Base-by-base conservation (phyloP, 73 alveolate genomes). In the Paramecium pentaurelia region DNA sequence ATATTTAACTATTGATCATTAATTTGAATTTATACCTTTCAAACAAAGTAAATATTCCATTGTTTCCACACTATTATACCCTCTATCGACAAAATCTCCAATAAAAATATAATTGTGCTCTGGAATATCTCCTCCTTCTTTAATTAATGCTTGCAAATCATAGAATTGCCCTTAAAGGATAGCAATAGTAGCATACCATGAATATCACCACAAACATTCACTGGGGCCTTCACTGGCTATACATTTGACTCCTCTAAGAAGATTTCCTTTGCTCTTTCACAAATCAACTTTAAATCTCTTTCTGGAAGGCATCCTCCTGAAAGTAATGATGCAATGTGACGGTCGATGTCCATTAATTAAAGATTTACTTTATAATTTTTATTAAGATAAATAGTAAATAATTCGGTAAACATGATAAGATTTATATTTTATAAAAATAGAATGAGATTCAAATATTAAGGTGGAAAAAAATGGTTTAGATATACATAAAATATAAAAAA, bases 191-290 rank as follows among this genome's bases (percentile, higher is more conserved):
- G 47, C 27, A 47, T 27, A 58, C 92, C 97, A 92, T 96, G 98
- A 47, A 96, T 95, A 86, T 96, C 99, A 51, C 99, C 99, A 87
- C 99, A 96, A 25, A 96, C 93, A 68, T 97, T 96, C 64, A 96
- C 94, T n/a, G 97, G 99, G 36, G 96, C 95, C 27, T 70, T 49
- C 60, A 93, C 91, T 32, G 91, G 95, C 40, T 92, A 93, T 10
- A 95, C 95, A 70, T 94, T 94, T 58, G 93, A 92, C 54, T 94
- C 97, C 54, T 92, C 97, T 51, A 93, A 88, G 25, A 95, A 84
- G 1, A 95, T 92, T 94, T 93, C 98, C 77, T 95, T 95, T 58
- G 95, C 96, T 94, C 95, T 95, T 59, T 95, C 97, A 54, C 97
- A 94, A 59, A 95, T 86, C 1, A 58, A 88, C 84, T 86, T 94